These are phyloP conservation scores for Kwoniella pini DNA, from an alignment of 768 basidiomycete species.

Conservation along the genomic window DNA sequence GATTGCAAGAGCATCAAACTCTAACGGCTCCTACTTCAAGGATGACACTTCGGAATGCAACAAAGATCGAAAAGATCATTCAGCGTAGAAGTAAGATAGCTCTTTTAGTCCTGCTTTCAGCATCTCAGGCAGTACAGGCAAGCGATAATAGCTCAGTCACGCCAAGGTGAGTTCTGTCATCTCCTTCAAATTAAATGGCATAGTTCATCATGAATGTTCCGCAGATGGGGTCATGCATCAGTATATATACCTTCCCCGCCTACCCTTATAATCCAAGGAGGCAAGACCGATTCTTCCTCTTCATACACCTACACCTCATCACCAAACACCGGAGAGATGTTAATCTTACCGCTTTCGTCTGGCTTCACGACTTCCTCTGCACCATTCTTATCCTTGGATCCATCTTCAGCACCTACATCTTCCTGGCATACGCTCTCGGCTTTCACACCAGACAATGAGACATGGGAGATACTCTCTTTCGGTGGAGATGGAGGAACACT, in stretches of 20 bases:
- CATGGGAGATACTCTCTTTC: slow-evolving; percentile 62
- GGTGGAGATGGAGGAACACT: slow-evolving; percentile 71
- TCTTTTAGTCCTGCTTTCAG: neutral
- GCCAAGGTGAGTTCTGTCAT: slow-evolving; percentile 23
- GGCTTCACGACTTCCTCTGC: slow-evolving; percentile 66
- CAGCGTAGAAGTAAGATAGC: neutral
- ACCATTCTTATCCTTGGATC: slow-evolving; percentile 67
- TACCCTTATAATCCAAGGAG: slow-evolving; percentile 72
- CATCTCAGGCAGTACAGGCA: neutral
- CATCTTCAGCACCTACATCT: slow-evolving; percentile 63
- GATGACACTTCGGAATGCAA: neutral
- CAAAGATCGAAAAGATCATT: slow-evolving; percentile 4
- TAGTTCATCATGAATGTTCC: too few species aligned
- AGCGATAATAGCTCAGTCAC: slow-evolving; percentile 5
- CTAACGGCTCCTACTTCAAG: neutral
- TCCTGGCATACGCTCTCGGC: slow-evolving; percentile 80
- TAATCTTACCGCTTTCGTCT: slow-evolving; percentile 57
- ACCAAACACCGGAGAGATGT: slow-evolving; percentile 69
- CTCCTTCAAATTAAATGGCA: neutral
- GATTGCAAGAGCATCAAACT: too few species aligned
- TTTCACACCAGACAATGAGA: slow-evolving; percentile 58
- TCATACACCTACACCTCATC: slow-evolving; percentile 72
- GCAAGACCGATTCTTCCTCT: slow-evolving; percentile 72
- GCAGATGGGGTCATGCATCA: slow-evolving; percentile 81
- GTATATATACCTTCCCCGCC: slow-evolving; percentile 57